These are phyloP conservation scores for Mycena indigotica DNA, from an alignment of 768 basidiomycete genomes.

Conservation along the genomic window DNA sequence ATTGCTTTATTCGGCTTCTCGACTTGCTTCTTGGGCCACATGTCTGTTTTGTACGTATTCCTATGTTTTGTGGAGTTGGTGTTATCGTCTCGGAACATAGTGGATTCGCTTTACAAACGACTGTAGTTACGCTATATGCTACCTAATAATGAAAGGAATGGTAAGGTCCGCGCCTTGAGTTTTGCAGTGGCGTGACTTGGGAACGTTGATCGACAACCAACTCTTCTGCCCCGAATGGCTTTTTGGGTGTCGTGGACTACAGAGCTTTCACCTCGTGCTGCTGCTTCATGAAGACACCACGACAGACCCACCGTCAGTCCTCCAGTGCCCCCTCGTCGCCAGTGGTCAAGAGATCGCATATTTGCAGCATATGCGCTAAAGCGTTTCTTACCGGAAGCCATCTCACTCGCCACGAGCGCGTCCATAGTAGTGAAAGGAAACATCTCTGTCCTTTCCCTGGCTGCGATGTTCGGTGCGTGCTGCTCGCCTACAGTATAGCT, in stretches of 20 bases:
- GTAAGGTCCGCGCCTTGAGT: no score
- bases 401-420: not conserved
- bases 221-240: not conserved
- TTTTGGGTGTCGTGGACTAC: not conserved
- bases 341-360: not conserved
- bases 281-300: not conserved
- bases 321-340: not conserved
- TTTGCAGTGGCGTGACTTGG: not conserved
- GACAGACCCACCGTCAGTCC: not conserved
- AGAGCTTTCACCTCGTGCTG: conserved; percentile 1
- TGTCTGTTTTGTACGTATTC: no score
- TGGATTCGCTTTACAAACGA: no score
- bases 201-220: not conserved
- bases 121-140: no score
- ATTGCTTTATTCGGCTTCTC: no score
- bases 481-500: not conserved
- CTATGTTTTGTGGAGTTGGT: no score
- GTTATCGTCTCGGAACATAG: no score
- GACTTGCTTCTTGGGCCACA: no score
- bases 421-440: not conserved
- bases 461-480: not conserved
- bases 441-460: not conserved
- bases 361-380: not conserved
- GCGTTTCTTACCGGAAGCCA: not conserved
- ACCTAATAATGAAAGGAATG: no score